Conservation (phyloP, 2,329 filamentous ascomycete genomes). For the Epichloe uncinata region DNA sequence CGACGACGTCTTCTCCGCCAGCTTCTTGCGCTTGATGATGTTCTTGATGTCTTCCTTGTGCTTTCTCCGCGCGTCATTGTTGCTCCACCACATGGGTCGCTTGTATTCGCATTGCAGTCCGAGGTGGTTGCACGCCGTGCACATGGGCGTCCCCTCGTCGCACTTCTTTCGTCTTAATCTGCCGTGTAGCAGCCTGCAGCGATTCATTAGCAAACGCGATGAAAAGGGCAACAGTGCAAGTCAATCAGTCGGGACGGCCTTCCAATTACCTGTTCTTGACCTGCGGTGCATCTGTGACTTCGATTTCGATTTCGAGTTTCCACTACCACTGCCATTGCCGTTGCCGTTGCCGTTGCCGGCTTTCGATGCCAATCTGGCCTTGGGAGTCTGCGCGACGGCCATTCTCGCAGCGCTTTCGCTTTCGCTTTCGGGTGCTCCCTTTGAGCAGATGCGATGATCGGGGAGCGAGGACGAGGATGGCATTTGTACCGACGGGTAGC, state of each 20-base stretch:
- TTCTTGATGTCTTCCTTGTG: slow-evolving; percentile 96
- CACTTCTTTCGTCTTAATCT: slow-evolving; percentile 55
- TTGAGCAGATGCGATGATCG: slow-evolving; percentile 38
- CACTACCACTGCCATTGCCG: slow-evolving; percentile 20
- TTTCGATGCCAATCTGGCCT: slow-evolving; percentile 45
- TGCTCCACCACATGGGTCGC: slow-evolving; percentile 94
- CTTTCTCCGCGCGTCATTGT: slow-evolving; percentile 67
- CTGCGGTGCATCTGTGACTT: slow-evolving; percentile 84
- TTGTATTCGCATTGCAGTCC: slow-evolving; percentile 91
- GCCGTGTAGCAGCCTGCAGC: slow-evolving; percentile 50
- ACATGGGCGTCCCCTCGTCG: slow-evolving; percentile 49
- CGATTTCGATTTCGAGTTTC: slow-evolving; percentile 51
- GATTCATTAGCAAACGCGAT: slow-evolving; percentile 3
- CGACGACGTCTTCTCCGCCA: slow-evolving; percentile 68
- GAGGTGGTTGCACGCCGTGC: slow-evolving; percentile 57
- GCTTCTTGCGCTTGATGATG: slow-evolving; percentile 94
- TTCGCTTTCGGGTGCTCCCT: slow-evolving; percentile 29
- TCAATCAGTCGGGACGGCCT: not conserved
- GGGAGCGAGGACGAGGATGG: slow-evolving; percentile 51
- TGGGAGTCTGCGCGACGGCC: slow-evolving; percentile 45
- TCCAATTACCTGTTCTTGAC: slow-evolving; percentile 67
- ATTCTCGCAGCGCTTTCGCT: slow-evolving; percentile 37
- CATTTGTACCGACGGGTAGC: slow-evolving; percentile 34
- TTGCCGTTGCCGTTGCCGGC: slow-evolving; percentile 22
- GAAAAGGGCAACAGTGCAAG: not conserved